Evolutionary conservation across 2,329 filamentous ascomycete species (phyloP), one percentile per base, ranked within the genome.

Genomic region (Aureobasidium namibiae): DNA sequence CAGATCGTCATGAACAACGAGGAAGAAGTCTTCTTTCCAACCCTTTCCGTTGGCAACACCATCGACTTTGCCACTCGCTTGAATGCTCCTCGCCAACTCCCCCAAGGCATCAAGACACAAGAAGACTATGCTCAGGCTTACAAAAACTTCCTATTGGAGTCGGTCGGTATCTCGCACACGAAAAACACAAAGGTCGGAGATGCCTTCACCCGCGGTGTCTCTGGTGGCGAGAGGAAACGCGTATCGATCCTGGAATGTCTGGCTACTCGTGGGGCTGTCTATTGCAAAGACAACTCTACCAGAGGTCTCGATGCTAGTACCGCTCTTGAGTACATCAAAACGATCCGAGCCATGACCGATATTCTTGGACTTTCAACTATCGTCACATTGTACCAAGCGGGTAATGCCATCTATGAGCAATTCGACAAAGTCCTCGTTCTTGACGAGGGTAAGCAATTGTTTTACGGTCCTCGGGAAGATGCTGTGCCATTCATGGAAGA

Each of bases 101-200:
- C 89, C 0, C 82, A 80, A 4, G 89, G 89, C 24, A 36, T 1
- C 14, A 9, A 24, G 21, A 24, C 31, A 3, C 2, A 10, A 10
- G 21, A 38, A 11, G 84, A 88, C 16, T 92, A 92, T 77, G 92
- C 92, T 75, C 80, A 88, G 50, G 84, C 85, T 65, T n/a, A 95
- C 60, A 77, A 92, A 61, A 80, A 83, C n/a, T 82, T 87, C 67
- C 78, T 96, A 61, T 78, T 95, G 56, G 90, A 89, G 68, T 94
- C 95, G 88, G 95, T 96, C 78, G 94, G 92, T 69, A 95, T 96
- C 57, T 88, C 91, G 70, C 90, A 96, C 72, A 95, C 90, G 0
- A 82, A 84, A 57, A 82, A 92, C 69, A 96, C 92, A 0, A 84
- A 92, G 31, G 90, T 96, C 29, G 92, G 92, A 9, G 88, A 94